Evolutionary conservation across 2,329 filamentous ascomycete genomes (phyloP), one percentile per base, ranked within the genome.

Genomic region (Clonostachys rosea): DNA sequence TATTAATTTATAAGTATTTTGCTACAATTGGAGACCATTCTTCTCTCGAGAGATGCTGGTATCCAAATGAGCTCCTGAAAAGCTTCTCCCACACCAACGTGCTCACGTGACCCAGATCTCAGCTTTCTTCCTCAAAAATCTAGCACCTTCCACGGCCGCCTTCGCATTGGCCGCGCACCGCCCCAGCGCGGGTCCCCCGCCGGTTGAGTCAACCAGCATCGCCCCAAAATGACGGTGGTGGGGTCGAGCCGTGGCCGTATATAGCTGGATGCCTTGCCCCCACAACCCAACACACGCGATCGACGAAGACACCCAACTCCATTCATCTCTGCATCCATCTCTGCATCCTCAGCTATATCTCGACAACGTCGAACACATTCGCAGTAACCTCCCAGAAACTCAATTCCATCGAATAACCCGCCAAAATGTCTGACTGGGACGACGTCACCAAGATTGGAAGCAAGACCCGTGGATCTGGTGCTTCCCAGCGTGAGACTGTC

Each of bases 361-460:
- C 44, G 35, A 40, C 14, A 34, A 13, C 42, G 24, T 33, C 24
- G 24, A 43, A 9, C 40, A n/a, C 24, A 14, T 42, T 18, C 5
- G 11, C 42, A 44, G 39, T 9, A 33, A 45, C 16, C n/a, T 10
- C 14, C 17, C 20, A 41, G 36, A 13, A 42, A 41, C 33, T 17
- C 16, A 30, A 30, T 30, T 10, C 8, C 9, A 30, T 30, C 24
- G 24, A 30, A 30, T 8, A 30, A 14, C 30, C 8, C 17, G 30
- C n/a, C 84, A 84, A 62, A 45, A 83, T 87, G 80, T 68, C 71
- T 59, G 68, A 66, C 46, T 97, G 92, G 91, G 87, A 96, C 60
- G 70, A 74, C 57, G 83, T 87, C 59, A 95, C 91, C 73, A 95
- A 94, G 80, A 97, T 99, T 65, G 94, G 94, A 63, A 89, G 83